Conservation (phyloP, 1,139 yeast genomes). For the Candida freyschussii region DNA sequence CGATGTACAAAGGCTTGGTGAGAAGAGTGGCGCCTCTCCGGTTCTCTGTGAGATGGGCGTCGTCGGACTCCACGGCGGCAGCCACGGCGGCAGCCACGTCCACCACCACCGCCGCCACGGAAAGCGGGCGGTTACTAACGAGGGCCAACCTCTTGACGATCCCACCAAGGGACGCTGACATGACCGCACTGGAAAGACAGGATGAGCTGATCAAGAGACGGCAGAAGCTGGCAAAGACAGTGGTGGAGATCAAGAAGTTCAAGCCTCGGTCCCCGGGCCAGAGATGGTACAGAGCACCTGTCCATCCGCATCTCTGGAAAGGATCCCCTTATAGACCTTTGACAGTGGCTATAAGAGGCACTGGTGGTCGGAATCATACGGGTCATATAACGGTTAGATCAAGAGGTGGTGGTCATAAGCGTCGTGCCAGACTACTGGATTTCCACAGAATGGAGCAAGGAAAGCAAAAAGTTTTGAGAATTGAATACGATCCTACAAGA, state of each 20-base stretch:
- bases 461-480: slow-evolving; percentile 73
- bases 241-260: slow-evolving; percentile 65
- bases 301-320: slow-evolving; percentile 80
- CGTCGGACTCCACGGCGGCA: too few relatives aligned
- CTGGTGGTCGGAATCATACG: slow-evolving; percentile 85
- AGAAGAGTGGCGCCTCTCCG: too few relatives aligned
- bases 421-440: slow-evolving; percentile 81
- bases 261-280: slow-evolving; percentile 86
- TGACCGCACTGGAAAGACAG: slow-evolving; percentile 75
- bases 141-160: slow-evolving; percentile 30
- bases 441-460: slow-evolving; percentile 66
- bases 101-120: slow-evolving; percentile 1
- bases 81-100: too few relatives aligned
- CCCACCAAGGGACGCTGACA: slow-evolving; percentile 36
- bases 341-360: slow-evolving; percentile 67
- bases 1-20: too few relatives aligned
- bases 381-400: slow-evolving; percentile 92
- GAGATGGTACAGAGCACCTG: slow-evolving; percentile 85
- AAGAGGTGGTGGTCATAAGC: slow-evolving; percentile 95
- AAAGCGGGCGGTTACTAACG: slow-evolving; percentile 9
- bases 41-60: too few relatives aligned
- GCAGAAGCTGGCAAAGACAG: slow-evolving; percentile 64
- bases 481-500: slow-evolving; percentile 95
- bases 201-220: slow-evolving; percentile 71
- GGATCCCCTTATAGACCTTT: slow-evolving; percentile 77